Percentiles rank a stretch among this genome's conserved stretches.
Evolutionary conservation across 2,329 filamentous ascomycete genomes (phyloP).

Genomic region (Coniochaeta ligniaria): DNA sequence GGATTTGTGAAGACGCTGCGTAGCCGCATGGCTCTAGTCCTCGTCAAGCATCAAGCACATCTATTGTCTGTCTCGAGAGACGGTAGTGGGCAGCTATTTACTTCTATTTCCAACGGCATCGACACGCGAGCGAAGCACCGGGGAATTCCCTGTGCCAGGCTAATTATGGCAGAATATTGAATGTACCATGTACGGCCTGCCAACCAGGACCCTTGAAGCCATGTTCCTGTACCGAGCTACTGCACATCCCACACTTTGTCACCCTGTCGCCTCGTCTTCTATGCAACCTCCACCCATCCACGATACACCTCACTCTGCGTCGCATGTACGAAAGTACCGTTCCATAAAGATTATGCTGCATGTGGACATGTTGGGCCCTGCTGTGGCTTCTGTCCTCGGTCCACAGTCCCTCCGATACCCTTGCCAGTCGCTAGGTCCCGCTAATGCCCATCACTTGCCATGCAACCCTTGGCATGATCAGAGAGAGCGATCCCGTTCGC

Average conservation of each 20-base stretch:
- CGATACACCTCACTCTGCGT: background rate
- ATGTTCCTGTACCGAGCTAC: constrained; percentile 15
- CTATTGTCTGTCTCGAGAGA: background rate
- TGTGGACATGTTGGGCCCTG: background rate
- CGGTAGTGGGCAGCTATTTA: background rate
- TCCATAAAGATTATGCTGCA: background rate
- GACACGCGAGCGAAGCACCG: constrained; percentile 2
- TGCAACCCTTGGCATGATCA: constrained; percentile 19
- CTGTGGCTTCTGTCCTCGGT: background rate
- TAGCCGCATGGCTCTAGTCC: background rate
- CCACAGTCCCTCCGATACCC: constrained; percentile 13
- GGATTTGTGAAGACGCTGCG: background rate
- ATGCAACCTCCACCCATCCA: background rate
- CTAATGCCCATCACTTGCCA: constrained; percentile 19
- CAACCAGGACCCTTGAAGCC: constrained; percentile 15
- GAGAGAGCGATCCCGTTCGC: constrained; percentile 30
- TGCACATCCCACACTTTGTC: constrained; percentile 21
- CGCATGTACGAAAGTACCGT: background rate
- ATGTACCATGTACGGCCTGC: constrained; percentile 10
- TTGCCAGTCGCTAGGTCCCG: constrained; percentile 20
- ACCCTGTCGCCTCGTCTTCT: constrained; percentile 23
- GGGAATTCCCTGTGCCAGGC: constrained; percentile 7
- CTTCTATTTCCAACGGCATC: background rate
- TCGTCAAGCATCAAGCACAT: background rate
- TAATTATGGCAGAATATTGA: constrained; percentile 14